Evolutionary conservation across 2,329 filamentous ascomycete genomes (phyloP).

Genomic region (Aspergillus brunneoviolaceus): DNA sequence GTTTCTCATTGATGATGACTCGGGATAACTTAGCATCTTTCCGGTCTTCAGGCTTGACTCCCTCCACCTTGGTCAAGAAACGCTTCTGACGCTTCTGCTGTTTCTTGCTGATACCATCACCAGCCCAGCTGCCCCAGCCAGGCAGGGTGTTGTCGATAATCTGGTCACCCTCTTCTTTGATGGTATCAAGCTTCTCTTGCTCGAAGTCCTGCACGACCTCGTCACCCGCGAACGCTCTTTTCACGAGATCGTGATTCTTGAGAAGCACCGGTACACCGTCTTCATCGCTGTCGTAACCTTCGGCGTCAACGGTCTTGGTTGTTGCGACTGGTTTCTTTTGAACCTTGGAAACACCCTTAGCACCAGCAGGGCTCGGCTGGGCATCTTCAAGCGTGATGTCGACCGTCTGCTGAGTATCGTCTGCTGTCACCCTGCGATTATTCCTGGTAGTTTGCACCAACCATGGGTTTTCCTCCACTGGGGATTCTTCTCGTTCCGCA

Average conservation of each 20-base stretch:
- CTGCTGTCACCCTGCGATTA: conserved; percentile 30
- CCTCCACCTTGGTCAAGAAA: conserved; percentile 54
- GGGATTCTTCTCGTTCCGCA: conserved; percentile 20
- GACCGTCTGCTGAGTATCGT: conserved; percentile 32
- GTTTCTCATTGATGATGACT: conserved; percentile 92
- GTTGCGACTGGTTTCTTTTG: conserved; percentile 20
- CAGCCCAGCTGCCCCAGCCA: conserved; percentile 92
- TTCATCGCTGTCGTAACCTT: conserved; percentile 45
- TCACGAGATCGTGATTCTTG: conserved; percentile 66
- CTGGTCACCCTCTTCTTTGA: conserved; percentile 78
- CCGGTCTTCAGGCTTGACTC: conserved; percentile 72
- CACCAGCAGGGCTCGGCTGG: conserved; percentile 14
- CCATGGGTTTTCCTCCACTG: conserved; percentile 39
- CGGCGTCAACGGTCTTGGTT: conserved; percentile 31
- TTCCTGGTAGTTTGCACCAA: conserved; percentile 35
- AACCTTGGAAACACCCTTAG: conserved; percentile 21
- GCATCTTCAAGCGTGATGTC: conserved; percentile 34
- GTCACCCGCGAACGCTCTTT: conserved; percentile 81
- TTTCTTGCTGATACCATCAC: conserved; percentile 73
- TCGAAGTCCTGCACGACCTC: conserved; percentile 80
- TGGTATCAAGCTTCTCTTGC: conserved; percentile 71
- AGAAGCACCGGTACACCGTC: conserved; percentile 43
- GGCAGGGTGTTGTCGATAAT: conserved; percentile 80
- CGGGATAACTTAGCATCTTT: conserved; percentile 78
- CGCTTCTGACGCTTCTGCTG: conserved; percentile 61